phyloP scores from a whole-genome alignment of 495 filamentous ascomycete species.

The Penicillium maclennaniae region DNA sequence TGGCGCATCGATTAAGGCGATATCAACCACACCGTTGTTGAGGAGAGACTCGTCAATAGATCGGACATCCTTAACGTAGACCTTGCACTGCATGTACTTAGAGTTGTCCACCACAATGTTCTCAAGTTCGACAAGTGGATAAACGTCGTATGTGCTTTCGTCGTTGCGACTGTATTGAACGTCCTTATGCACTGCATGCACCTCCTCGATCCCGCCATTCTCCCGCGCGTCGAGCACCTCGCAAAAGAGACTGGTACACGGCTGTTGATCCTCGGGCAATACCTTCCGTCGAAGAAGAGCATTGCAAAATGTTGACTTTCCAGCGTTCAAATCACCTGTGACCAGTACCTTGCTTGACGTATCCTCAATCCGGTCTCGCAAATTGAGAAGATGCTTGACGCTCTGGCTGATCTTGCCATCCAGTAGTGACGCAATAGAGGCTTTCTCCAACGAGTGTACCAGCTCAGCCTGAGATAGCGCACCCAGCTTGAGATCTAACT shows the following conservation, averaged over 20 bases:
- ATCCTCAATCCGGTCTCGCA: slow-evolving; percentile 94
- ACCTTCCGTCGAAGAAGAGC: slow-evolving; percentile 88
- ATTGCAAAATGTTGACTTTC: slow-evolving; percentile 98
- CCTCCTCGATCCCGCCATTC: slow-evolving; percentile 87
- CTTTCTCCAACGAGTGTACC: slow-evolving; percentile 94
- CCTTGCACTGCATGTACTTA: slow-evolving; percentile 89
- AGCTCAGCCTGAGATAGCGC: slow-evolving; percentile 80
- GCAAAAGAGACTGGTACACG: slow-evolving; percentile 98
- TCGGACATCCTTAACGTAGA: slow-evolving; percentile 90
- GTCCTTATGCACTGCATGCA: slow-evolving; percentile 88
- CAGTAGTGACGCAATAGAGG: slow-evolving; percentile 79
- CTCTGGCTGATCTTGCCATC: slow-evolving; percentile 93
- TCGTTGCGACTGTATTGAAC: slow-evolving; percentile 79
- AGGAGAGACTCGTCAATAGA: slow-evolving; percentile 89
- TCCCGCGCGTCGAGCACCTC: slow-evolving; percentile 91
- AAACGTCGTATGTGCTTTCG: slow-evolving; percentile 90
- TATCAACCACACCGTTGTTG: slow-evolving; percentile 97
- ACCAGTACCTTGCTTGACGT: slow-evolving; percentile 95
- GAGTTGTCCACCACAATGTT: slow-evolving; percentile 84
- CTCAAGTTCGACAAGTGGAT: slow-evolving; percentile 69
- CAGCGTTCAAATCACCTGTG: slow-evolving; percentile 96
- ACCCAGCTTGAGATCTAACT: slow-evolving; percentile 89
- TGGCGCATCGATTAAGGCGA: slow-evolving; percentile 94
- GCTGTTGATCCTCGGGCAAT: slow-evolving; percentile 93
- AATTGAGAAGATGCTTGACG: slow-evolving; percentile 78